Percentiles rank a stretch among this genome's conserved stretches.
phyloP scores from a whole-genome alignment of 2,329 filamentous ascomycete genomes.

The Hypoxylon sp. region DNA sequence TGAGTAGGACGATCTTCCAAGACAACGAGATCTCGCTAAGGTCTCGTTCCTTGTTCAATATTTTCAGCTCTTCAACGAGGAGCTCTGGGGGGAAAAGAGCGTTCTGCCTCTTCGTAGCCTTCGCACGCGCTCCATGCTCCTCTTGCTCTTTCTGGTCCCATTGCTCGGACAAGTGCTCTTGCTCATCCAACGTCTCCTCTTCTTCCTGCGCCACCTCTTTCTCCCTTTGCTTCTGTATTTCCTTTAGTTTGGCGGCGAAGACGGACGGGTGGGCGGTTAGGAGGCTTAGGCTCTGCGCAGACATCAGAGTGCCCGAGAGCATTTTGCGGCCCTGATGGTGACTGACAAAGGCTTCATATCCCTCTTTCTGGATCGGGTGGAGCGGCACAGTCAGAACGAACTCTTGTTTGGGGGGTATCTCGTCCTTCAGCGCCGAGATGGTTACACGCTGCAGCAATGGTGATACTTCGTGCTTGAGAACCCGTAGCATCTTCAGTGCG shows the following conservation, averaged over 20 bases:
- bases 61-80: constrained; percentile 44
- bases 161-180: too few relatives aligned
- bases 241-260: constrained; percentile 43
- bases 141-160: too few relatives aligned
- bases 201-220: too few relatives aligned
- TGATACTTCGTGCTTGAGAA: constrained; percentile 74
- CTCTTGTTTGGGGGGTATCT: constrained; percentile 78
- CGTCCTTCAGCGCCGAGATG: constrained; percentile 67
- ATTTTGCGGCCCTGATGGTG: constrained; percentile 19
- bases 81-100: constrained; percentile 43
- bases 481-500: constrained; percentile 71
- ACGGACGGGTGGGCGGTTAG: constrained; percentile 62
- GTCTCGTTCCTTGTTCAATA: constrained; percentile 49
- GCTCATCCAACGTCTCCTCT: too few relatives aligned
- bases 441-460: constrained; percentile 82
- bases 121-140: constrained; percentile 46
- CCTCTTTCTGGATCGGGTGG: constrained; percentile 67
- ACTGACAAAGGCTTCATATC: constrained; percentile 64
- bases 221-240: background rate
- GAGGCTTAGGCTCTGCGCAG: constrained; percentile 51
- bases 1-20: constrained; percentile 72
- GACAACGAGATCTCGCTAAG: constrained; percentile 63
- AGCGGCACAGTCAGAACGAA: constrained; percentile 80
- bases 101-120: constrained; percentile 19
- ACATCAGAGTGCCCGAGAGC: constrained; percentile 46